Conservation (phyloP, 768 basidiomycete genomes). For the Mycena rebaudengoi region DNA sequence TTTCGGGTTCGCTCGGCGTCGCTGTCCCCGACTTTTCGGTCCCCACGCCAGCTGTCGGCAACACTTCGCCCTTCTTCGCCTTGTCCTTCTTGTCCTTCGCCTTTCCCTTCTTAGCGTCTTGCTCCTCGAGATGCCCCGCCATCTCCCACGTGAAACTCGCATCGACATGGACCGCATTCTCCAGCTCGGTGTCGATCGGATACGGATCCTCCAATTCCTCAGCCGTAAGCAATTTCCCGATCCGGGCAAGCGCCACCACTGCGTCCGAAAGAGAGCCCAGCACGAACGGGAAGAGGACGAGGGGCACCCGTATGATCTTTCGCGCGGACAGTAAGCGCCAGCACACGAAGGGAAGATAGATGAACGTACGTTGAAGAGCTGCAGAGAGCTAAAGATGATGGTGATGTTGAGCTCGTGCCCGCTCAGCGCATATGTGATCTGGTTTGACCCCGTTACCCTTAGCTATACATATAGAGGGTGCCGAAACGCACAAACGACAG, state of each 20-base stretch:
- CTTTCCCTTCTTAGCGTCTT: no score
- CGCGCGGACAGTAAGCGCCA: not conserved
- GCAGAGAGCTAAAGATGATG: constrained; percentile 54
- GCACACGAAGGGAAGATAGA: not conserved
- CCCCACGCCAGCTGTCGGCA: constrained; percentile 32
- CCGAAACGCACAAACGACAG: constrained; percentile 45
- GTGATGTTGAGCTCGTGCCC: constrained; percentile 52
- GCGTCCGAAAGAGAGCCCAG: constrained; percentile 58
- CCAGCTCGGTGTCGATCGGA: constrained; percentile 46
- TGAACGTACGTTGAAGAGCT: constrained; percentile 51
- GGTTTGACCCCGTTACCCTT: constrained; percentile 18
- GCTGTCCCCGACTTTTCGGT: constrained; percentile 19
- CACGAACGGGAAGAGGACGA: constrained; percentile 64
- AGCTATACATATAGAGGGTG: constrained; percentile 16
- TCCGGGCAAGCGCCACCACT: constrained; percentile 57
- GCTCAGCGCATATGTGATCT: constrained; percentile 55
- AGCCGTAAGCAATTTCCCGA: constrained; percentile 57
- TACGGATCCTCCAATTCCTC: constrained; percentile 64
- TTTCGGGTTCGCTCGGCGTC: constrained; percentile 42
- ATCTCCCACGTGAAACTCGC: constrained; percentile 65
- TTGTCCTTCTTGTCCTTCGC: constrained; percentile 28
- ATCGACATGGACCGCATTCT: constrained; percentile 54
- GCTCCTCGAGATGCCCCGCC: constrained; percentile 30
- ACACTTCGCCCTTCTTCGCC: constrained; percentile 29
- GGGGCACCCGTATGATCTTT: constrained; percentile 65